Evolutionary conservation across 1,284 basidiomycete genomes (phyloP).

Genomic region (Phlebopus sp.): DNA sequence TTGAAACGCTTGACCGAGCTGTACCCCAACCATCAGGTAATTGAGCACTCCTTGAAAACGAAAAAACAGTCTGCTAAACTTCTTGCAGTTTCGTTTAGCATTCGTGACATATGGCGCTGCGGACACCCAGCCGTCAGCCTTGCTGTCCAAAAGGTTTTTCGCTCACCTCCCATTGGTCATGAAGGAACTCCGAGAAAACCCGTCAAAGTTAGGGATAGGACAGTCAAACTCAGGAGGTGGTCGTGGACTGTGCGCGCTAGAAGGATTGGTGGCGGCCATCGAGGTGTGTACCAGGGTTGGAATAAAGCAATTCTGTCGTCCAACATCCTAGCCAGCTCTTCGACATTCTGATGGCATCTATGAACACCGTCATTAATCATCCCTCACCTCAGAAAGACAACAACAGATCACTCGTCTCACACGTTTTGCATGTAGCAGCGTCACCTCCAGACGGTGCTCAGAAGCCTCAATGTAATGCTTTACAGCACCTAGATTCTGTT

Average conservation of each 20-base stretch:
- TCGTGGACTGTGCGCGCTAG: slow-evolving; percentile 64
- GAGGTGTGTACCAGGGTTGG: slow-evolving; percentile 47
- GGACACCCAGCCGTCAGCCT: slow-evolving; percentile 49
- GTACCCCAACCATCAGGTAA: slow-evolving; percentile 35
- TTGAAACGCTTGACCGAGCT: slow-evolving; percentile 51
- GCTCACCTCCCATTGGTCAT: slow-evolving; percentile 36
- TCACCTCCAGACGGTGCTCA: slow-evolving; percentile 51
- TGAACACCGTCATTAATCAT: slow-evolving; percentile 12
- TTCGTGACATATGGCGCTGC: slow-evolving; percentile 57
- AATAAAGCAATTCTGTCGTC: neutral
- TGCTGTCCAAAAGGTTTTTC: slow-evolving; percentile 59
- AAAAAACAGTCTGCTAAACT: slow-evolving; percentile 7
- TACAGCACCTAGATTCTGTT: slow-evolving; percentile 50
- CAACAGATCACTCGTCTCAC: slow-evolving; percentile 35
- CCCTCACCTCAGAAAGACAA: slow-evolving; percentile 30
- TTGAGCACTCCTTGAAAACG: neutral
- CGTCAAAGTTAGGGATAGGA: slow-evolving; percentile 52
- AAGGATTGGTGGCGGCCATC: slow-evolving; percentile 66
- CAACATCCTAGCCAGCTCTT: slow-evolving; percentile 19
- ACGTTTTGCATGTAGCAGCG: slow-evolving; percentile 64
- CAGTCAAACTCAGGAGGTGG: slow-evolving; percentile 46
- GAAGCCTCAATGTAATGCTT: slow-evolving; percentile 55
- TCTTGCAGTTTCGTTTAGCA: slow-evolving; percentile 47
- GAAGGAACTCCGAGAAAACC: slow-evolving; percentile 48
- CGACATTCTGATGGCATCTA: slow-evolving; percentile 29